These are phyloP conservation scores for Dujonia santamariae DNA, from an alignment of 1,139 yeast genomes.

Conservation along the genomic window DNA sequence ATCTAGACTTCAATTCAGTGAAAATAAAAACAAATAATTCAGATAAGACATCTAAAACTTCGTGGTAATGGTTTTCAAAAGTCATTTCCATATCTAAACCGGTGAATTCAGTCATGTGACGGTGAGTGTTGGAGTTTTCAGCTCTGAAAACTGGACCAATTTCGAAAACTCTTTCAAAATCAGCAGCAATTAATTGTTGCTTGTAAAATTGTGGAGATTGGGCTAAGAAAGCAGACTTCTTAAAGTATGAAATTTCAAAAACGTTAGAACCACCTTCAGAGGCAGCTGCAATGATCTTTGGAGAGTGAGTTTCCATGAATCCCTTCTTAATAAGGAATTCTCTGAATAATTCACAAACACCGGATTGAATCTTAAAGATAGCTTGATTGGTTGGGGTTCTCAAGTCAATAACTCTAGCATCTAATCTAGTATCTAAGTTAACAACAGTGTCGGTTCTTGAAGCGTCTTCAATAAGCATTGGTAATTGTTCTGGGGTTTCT, in stretches of 20 bases:
- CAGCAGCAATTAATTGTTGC: slow-evolving; percentile 97
- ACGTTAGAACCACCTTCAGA: slow-evolving; percentile 98
- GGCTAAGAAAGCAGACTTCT: slow-evolving; percentile 88
- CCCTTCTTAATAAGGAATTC: slow-evolving; percentile 70
- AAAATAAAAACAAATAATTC: slow-evolving; percentile 89
- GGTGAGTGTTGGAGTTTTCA: slow-evolving; percentile 97
- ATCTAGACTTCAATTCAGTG: slow-evolving; percentile 75
- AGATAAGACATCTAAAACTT: slow-evolving; percentile 78
- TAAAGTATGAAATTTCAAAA: slow-evolving; percentile 89
- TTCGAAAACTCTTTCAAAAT: slow-evolving; percentile 93
- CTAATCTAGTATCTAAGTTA: slow-evolving; percentile 93
- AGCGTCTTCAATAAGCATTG: slow-evolving; percentile 94
- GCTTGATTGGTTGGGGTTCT: slow-evolving; percentile 98
- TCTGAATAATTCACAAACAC: slow-evolving; percentile 82
- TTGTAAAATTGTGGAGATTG: slow-evolving; percentile 98
- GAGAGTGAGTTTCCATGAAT: slow-evolving; percentile 92
- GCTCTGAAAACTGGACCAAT: slow-evolving; percentile 98
- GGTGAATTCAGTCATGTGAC: slow-evolving; percentile 98
- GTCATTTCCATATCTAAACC: slow-evolving; percentile 99
- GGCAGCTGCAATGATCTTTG: slow-evolving; percentile 91
- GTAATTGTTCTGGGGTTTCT: slow-evolving; percentile 90
- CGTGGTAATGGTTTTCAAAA: slow-evolving; percentile 96
- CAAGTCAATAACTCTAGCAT: slow-evolving; percentile 90
- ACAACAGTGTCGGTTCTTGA: slow-evolving; percentile 91
- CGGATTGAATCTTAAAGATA: slow-evolving; percentile 89